These are phyloP conservation scores for Castanea mollissima DNA, from an alignment of 306 rosid genomes.

Conservation along the genomic window DNA sequence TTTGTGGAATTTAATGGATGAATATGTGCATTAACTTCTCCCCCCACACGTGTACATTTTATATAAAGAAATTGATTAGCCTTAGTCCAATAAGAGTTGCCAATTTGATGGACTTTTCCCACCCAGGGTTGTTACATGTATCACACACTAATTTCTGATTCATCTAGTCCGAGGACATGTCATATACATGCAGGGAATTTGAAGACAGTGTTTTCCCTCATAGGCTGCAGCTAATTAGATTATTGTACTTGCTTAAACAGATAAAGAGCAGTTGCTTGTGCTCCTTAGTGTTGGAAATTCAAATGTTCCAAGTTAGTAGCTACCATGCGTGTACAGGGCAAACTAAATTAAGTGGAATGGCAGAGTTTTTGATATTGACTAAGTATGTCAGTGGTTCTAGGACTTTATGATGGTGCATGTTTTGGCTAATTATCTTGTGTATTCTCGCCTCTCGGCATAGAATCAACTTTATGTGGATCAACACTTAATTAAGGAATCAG, in stretches of 20 bases:
- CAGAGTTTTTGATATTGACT: too few relatives aligned
- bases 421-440: background rate
- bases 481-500: background rate
- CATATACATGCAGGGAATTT: background rate
- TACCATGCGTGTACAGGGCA: background rate
- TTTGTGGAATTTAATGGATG: background rate
- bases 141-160: background rate
- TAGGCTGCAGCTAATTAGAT: background rate
- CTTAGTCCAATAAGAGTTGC: background rate
- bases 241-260: background rate
- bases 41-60: background rate
- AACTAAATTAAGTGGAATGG: background rate
- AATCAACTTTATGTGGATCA: background rate
- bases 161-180: background rate
- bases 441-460: background rate
- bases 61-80: background rate
- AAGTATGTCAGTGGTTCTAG: background rate
- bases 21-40: background rate
- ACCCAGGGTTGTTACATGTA: background rate
- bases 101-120: background rate
- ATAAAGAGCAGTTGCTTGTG: background rate
- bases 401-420: background rate
- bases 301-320: background rate
- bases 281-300: background rate
- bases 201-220: background rate